Evolutionary conservation across 2,329 filamentous ascomycete species (phyloP), one percentile per base, ranked within the genome.

Genomic region (Stagonosporopsis chrysanthemi): DNA sequence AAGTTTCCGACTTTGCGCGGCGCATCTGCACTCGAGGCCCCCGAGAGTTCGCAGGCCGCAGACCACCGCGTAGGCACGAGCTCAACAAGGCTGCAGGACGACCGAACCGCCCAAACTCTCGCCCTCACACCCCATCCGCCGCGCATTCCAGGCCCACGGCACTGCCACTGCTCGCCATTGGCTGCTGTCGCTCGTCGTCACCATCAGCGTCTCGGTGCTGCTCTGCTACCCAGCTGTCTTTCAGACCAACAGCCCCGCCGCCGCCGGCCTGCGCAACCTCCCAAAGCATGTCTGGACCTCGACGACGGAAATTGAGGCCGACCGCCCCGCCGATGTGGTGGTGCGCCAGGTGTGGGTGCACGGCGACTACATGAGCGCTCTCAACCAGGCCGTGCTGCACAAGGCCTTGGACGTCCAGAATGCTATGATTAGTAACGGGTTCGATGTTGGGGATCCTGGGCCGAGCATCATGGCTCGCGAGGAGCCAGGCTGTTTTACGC

Each of bases 271-370:
- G 45, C 89, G 87, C 49, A 89, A 87, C 60, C 80, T 92, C 7
- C 90, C 90, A 28, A 87, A 89, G 69, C 89, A 93, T 83, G 90
- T 90, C 64, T 94, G 90, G 90, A 92, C 90, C 24, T 88, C 88
- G 35, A 89, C 88, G 6, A 85, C 86, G 58, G 85, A 88, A 26
- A 79, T 90, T 51, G 77, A 83, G 33, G 83, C 84, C 44, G 79
- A 80, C 51, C 75, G 77, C 4, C 70, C 77, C 24, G 79, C 81
- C 41, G 90, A 94, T 72, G 86, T 94, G n/a, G 86, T 90, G 53
- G 90, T 94, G 86, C 88, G 90, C 64, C 90, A 90, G 55, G 84
- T 91, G 53, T 94, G 90, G 90, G 83, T 94, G 15, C 90, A 93
- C 69, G 90, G 89, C 61, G 88, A 85, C 72, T 92, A 92, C 70